Conservation (phyloP, 768 basidiomycete species). For the Boletus sp. region DNA sequence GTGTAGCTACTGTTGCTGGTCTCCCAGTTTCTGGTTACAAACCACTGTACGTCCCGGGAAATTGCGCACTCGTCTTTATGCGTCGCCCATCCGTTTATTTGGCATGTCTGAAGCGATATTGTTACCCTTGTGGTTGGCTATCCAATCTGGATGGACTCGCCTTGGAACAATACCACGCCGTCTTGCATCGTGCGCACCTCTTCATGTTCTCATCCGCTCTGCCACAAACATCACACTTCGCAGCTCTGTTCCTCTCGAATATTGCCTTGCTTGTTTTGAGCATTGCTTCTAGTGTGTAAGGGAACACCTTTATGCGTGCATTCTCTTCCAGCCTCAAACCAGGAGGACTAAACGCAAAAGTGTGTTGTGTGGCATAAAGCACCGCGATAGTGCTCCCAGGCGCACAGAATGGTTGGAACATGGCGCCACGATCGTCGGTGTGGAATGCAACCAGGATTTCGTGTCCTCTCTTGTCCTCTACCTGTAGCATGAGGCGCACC, state of each 20-base stretch:
- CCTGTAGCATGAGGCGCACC: slow-evolving; percentile 29
- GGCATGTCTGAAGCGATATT: slow-evolving; percentile 18
- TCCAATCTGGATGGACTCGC: slow-evolving; percentile 6
- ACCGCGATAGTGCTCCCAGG: slow-evolving; percentile 31
- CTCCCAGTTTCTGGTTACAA: slow-evolving; percentile 28
- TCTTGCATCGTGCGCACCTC: slow-evolving; percentile 29
- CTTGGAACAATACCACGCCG: slow-evolving; percentile 30
- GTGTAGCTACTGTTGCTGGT: slow-evolving; percentile 6
- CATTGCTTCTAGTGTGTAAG: slow-evolving; percentile 25
- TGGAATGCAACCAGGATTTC: slow-evolving; percentile 28
- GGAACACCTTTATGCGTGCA: slow-evolving; percentile 25
- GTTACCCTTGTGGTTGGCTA: slow-evolving; percentile 3
- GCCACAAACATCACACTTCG: slow-evolving; percentile 24
- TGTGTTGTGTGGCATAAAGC: slow-evolving; percentile 30
- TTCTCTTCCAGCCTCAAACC: slow-evolving; percentile 28
- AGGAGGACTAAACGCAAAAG: slow-evolving; percentile 29
- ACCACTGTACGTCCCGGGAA: slow-evolving; percentile 30
- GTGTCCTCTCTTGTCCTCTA: slow-evolving; percentile 28
- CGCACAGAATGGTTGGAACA: slow-evolving; percentile 18
- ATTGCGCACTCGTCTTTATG: slow-evolving; percentile 26
- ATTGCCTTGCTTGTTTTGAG: slow-evolving; percentile 22
- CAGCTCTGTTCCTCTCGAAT: slow-evolving; percentile 16
- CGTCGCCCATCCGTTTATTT: slow-evolving; percentile 17
- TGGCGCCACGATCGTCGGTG: slow-evolving; percentile 29
- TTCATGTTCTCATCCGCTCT: slow-evolving; percentile 15